Base-by-base conservation (phyloP, 2,329 filamentous ascomycete genomes). In the Claviceps sorghi region DNA sequence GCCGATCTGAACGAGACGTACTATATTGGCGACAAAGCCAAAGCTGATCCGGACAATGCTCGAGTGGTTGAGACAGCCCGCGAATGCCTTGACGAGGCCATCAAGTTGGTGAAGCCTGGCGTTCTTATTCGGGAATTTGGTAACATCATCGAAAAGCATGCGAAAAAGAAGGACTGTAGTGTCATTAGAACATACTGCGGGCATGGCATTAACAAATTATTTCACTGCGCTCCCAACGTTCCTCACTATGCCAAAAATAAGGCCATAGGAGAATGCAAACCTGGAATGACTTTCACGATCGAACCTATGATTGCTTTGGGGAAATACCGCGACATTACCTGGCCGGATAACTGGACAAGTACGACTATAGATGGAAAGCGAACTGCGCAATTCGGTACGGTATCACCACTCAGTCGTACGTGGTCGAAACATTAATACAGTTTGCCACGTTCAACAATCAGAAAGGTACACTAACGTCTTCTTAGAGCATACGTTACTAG, bases 211-310 rank as follows among this genome's bases (percentile, higher is more conserved):
- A 95, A 95, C 70, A 84, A 82, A 58, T 75, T 95, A 44, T 98
- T 98, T 77, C 93, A 98, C 70, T 86, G 83, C 66, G 82, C 90
- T 30, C 93, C 93, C 1, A 97, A 94, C 65, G 84, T 98, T 50
- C 93, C 93, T 5, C 93, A 98, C 69, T 98, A 98, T 64, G 91
- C 84, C 53, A 97, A 95, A 77, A 98, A 97, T 72, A 98, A 97
- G 79, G 88, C 91, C 0, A 86, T 96, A 1, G 93, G 93, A 48
- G 82, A 86, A 60, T 93, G 90, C 55, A 96, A 96, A 72, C 84
- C 88, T 0, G 93, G 93, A 51, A 96, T 97, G 89, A 95, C 89
- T 58, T 98, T 98, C 63, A 98, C 93, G 0, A 98, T 98, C 56
- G 93, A 98, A 72, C 93, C 93, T 17, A 98, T 98, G 93, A 90